Evolutionary conservation across 768 basidiomycete species (phyloP).

Genomic region (Russula lepida): DNA sequence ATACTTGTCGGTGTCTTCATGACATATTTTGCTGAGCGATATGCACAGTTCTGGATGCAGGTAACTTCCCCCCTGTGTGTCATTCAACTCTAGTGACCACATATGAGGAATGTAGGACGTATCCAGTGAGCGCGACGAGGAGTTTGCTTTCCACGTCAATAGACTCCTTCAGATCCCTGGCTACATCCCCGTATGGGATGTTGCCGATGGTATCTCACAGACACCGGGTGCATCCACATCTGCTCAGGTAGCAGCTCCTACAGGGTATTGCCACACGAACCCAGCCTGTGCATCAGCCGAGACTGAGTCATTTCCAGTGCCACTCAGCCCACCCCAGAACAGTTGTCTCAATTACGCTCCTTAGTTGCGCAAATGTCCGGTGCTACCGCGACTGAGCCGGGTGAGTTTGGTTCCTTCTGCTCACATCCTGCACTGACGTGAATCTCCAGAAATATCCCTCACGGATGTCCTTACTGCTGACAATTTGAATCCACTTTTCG

Average conservation of each 20-base stretch:
- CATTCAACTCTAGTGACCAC: neutral
- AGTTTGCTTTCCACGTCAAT: slow-evolving; percentile 68
- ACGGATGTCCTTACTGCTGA: slow-evolving; percentile 68
- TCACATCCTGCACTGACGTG: slow-evolving; percentile 7
- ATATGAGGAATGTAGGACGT: slow-evolving; percentile 43
- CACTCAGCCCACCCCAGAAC: slow-evolving; percentile 44
- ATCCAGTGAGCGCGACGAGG: slow-evolving; percentile 55
- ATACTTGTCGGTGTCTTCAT: neutral
- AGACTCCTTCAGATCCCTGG: slow-evolving; percentile 59
- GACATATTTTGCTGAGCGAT: neutral
- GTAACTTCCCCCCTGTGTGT: slow-evolving; percentile 30
- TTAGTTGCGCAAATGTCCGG: slow-evolving; percentile 38
- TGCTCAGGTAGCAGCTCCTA: slow-evolving; percentile 22
- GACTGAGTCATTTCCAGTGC: slow-evolving; percentile 3
- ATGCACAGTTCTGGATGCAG: slow-evolving; percentile 77
- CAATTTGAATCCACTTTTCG: slow-evolving; percentile 65
- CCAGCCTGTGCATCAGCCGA: neutral
- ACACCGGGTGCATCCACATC: slow-evolving; percentile 41
- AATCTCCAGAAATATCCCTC: slow-evolving; percentile 49
- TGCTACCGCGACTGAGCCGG: slow-evolving; percentile 29
- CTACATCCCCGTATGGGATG: slow-evolving; percentile 49
- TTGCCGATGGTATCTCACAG: slow-evolving; percentile 29
- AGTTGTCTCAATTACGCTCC: slow-evolving; percentile 52
- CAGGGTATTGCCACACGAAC: slow-evolving; percentile 6
- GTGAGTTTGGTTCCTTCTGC: slow-evolving; percentile 23